Base-by-base conservation (phyloP, 2,329 filamentous ascomycete genomes). In the Phialophora expanda region DNA sequence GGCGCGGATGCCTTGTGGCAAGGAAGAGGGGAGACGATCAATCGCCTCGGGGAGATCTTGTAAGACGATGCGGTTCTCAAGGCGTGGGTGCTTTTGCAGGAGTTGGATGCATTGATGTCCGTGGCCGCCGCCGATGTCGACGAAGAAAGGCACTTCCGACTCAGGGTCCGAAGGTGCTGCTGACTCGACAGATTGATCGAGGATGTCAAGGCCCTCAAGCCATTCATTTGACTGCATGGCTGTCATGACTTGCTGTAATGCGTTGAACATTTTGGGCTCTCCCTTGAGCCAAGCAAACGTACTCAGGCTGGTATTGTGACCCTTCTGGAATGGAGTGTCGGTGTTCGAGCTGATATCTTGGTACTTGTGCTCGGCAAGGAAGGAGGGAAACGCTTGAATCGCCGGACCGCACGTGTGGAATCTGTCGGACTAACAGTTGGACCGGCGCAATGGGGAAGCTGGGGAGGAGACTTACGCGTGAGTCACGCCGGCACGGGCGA, bases 1-100 rank as follows among this genome's bases (percentile, higher is more conserved):
- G 24, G 56, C 65, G 53, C 69, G 41, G 7, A 73, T 66, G 8
- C 65, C 68, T 7, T n/a, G 14, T 24, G 20, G 50, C 0, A 73
- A 62, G 2, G 74, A 73, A 1, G 66, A 61, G 0, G 72, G 32
- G 1, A 76, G 70, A 3, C 73, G 66, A 7, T 71, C 65, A n/a
- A 80, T 71, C 2, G 73, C 73, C 26, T 74, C 65, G 1, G 75
- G 75, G 4, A 75, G 70, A 63, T 83, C 81, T 65, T 83, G 77
- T 2, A 83, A 68, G 24, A 74, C 62, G 17, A 73, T 30, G 2
- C 63, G 28, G 6, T 68, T 68, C 3, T 48, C 5, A 3, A 72
- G 41, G 3, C 66, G 30, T 0, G 73, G 71, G 41, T 69, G 66
- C 28, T 66, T 70, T 17, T 65, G 51, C 11, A 61, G 57, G 7